phyloP scores from a whole-genome alignment of 1,284 basidiomycete genomes.

The Moniliophthora roreri region DNA sequence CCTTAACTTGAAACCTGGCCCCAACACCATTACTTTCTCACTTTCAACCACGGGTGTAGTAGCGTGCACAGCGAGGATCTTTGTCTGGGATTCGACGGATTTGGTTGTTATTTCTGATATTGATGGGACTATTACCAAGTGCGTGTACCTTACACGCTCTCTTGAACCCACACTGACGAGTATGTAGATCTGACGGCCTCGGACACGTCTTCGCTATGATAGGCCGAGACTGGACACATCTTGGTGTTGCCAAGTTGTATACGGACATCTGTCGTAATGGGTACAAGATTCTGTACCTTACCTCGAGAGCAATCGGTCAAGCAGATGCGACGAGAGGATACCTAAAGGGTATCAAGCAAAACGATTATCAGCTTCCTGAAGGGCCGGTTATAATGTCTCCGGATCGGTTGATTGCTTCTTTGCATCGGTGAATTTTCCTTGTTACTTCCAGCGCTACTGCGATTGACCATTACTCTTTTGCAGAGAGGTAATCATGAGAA shows the following conservation, averaged over 20 bases:
- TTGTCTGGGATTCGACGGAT: constrained; percentile 93
- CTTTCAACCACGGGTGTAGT: constrained; percentile 88
- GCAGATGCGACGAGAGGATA: constrained; percentile 98
- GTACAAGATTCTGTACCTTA: constrained; percentile 98
- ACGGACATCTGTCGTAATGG: constrained; percentile 96
- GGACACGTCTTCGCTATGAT: constrained; percentile 99
- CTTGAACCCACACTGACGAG: background rate
- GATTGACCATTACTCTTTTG: constrained; percentile 1
- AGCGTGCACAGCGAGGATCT: constrained; percentile 91
- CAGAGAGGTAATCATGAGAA: constrained; percentile 97
- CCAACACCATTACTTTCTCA: constrained; percentile 94
- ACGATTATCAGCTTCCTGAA: constrained; percentile 93
- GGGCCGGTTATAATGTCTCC: constrained; percentile 99
- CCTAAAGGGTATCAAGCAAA: constrained; percentile 92
- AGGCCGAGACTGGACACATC: constrained; percentile 99
- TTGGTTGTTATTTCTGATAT: constrained; percentile 96
- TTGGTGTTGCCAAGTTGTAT: constrained; percentile 97
- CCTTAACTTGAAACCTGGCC: constrained; percentile 83
- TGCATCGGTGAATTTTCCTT: constrained; percentile 74
- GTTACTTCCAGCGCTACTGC: background rate
- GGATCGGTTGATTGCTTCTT: constrained; percentile 90
- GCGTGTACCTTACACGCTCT: constrained; percentile 9
- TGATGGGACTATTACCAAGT: constrained; percentile 99
- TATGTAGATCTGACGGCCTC: constrained; percentile 86
- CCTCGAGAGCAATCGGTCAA: constrained; percentile 96